phyloP scores from a whole-genome alignment of 129 eudicot species.

The Heracleum sosnowskyi region DNA sequence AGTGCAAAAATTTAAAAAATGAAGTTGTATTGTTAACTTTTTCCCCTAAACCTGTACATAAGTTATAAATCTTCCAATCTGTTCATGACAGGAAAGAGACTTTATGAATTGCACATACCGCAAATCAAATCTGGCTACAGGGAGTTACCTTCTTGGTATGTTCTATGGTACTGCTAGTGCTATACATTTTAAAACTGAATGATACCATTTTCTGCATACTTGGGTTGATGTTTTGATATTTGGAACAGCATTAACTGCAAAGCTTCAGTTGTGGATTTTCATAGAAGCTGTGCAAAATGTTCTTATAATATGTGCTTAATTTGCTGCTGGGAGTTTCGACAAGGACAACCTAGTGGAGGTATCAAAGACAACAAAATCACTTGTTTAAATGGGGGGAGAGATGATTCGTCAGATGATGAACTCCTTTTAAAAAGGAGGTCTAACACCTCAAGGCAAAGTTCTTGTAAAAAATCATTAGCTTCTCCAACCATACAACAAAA shows the following conservation, averaged over 20 bases:
- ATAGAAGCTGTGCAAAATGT: conserved; percentile 81
- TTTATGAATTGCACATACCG: conserved; percentile 39
- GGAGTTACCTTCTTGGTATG: conserved; percentile 61
- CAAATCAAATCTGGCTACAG: conserved; percentile 38
- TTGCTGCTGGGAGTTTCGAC: conserved; percentile 66
- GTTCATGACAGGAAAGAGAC: conserved; percentile 36
- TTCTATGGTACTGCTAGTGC: background rate
- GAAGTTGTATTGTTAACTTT: background rate
- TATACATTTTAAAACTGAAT: background rate
- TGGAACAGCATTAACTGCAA: conserved; percentile 65
- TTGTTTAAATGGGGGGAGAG: conserved; percentile 21
- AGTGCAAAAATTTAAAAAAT: background rate
- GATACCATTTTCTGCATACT: background rate
- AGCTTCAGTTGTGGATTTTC: conserved; percentile 62
- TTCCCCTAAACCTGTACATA: background rate
- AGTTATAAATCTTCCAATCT: background rate
- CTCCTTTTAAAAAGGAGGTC: background rate
- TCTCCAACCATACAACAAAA: conserved; percentile 29
- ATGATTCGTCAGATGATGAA: conserved; percentile 19
- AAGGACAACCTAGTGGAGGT: conserved; percentile 26
- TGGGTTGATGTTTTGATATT: conserved; percentile 4
- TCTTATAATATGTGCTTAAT: conserved; percentile 72
- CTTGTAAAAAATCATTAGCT: conserved; percentile 1
- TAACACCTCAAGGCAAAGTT: conserved; percentile 3
- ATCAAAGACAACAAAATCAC: conserved; percentile 19